Percentiles rank a stretch among this genome's conserved stretches.
Evolutionary conservation across 2,329 filamentous ascomycete species (phyloP).

Genomic region (Dothideomycetidae sp.): DNA sequence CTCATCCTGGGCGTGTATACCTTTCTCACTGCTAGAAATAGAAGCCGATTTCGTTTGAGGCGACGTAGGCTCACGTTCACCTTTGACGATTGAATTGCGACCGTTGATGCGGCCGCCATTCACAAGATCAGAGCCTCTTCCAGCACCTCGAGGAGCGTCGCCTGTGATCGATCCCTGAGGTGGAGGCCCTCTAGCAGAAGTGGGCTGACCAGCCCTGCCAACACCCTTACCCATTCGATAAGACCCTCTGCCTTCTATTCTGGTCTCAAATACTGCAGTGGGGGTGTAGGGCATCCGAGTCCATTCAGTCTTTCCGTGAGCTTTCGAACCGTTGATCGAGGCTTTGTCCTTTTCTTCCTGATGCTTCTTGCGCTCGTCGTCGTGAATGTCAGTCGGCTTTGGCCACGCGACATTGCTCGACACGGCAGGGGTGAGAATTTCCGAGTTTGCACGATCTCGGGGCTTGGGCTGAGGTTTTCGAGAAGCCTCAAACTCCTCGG

Average conservation of each 20-base stretch:
- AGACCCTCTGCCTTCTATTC: slow-evolving; percentile 37
- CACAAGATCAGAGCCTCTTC: slow-evolving; percentile 2
- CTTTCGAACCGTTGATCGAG: slow-evolving; percentile 35
- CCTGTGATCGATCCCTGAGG: slow-evolving; percentile 19
- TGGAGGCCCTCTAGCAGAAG: slow-evolving; percentile 29
- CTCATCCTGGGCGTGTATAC: background rate
- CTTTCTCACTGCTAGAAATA: background rate
- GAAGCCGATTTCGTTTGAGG: slow-evolving; percentile 2
- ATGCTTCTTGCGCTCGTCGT: slow-evolving; percentile 61
- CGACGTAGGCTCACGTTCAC: slow-evolving; percentile 17
- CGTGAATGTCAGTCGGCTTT: slow-evolving; percentile 66
- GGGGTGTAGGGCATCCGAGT: slow-evolving; percentile 69
- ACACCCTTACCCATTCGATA: slow-evolving; percentile 36
- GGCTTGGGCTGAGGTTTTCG: slow-evolving; percentile 3
- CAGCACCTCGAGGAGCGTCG: slow-evolving; percentile 19
- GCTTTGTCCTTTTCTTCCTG: slow-evolving; percentile 49
- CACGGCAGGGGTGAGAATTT: slow-evolving; percentile 43
- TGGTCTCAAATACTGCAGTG: slow-evolving; percentile 74
- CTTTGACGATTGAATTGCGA: slow-evolving; percentile 8
- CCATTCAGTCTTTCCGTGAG: slow-evolving; percentile 68
- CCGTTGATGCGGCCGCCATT: slow-evolving; percentile 4
- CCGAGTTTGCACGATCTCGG: slow-evolving; percentile 7
- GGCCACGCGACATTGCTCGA: slow-evolving; percentile 76
- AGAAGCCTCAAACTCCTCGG: slow-evolving; percentile 14
- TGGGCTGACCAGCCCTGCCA: slow-evolving; percentile 41